phyloP scores from a whole-genome alignment of 208 protist species.

The Crithidia thermophila region DNA sequence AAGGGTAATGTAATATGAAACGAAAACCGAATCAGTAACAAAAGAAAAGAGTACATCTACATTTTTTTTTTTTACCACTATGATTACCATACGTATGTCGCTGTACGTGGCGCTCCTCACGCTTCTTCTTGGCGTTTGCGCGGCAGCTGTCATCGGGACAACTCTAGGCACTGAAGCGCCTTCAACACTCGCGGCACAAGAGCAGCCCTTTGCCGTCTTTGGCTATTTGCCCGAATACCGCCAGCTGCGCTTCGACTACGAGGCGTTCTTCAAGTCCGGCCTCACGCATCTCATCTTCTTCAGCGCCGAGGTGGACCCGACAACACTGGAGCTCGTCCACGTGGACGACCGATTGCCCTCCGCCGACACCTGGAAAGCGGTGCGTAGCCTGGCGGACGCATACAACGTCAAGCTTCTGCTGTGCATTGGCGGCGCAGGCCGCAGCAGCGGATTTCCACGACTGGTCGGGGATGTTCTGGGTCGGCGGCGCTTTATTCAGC shows the following conservation, averaged over 20 bases:
- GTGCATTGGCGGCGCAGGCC: constrained; percentile 64
- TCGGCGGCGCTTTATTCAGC: constrained; percentile 35
- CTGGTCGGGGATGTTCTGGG: constrained; percentile 27
- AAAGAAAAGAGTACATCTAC: too few species aligned
- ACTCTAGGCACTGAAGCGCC: too few species aligned
- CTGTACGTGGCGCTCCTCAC: too few species aligned
- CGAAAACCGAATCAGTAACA: too few species aligned
- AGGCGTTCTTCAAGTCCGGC: constrained; percentile 43
- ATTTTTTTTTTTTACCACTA: too few species aligned
- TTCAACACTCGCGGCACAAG: too few species aligned
- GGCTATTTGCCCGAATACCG: constrained; percentile 82
- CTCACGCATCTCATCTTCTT: constrained; percentile 84
- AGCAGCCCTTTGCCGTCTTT: constrained; percentile 64
- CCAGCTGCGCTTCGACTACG: constrained; percentile 46
- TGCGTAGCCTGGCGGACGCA: constrained; percentile 39
- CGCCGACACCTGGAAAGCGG: constrained; percentile 28
- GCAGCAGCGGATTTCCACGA: constrained; percentile 51
- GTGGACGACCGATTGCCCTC: constrained; percentile 55
- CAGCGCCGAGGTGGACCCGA: constrained; percentile 56
- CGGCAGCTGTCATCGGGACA: too few species aligned
- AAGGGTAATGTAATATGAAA: too few species aligned
- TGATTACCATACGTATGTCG: too few species aligned
- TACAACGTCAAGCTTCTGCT: constrained; percentile 61
- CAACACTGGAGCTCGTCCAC: constrained; percentile 23
- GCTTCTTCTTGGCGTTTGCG: too few species aligned